Evolutionary conservation across 495 filamentous ascomycete genomes (phyloP), one percentile per base, ranked within the genome.

Genomic region (Venustampulla echinocandica): DNA sequence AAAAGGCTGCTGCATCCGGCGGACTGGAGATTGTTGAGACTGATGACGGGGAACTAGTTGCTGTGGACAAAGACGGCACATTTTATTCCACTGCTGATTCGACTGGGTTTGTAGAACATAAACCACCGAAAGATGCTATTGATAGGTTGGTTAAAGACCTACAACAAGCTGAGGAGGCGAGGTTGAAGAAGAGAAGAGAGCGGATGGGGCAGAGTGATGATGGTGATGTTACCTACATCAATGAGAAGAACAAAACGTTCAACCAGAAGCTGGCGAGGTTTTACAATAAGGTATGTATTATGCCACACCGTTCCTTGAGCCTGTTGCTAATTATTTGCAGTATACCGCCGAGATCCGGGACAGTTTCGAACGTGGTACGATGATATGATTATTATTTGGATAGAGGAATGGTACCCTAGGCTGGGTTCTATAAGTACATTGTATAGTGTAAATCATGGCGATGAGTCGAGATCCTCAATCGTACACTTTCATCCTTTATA

Each of bases 211-310:
- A 86, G 18, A 80, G 75, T 39, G 78, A 82, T 37, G 87, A 89
- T 25, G 78, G 76, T 20, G 92, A 98, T 62, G 86, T 97, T 49
- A 97, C 93, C 9, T 97, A 93, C 67, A 98, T 98, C 74, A 98
- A 98, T 65, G 88, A 95, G 65, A 96, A 97, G 83, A 94, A 94
- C 72, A 94, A 94, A 72, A 87, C 95, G 70, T 97, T 98, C 70
- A 98, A 98, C 76, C 83, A 92, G 69, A 97, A 97, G 68, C 66
- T 98, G 66, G 71, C 80, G 40, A 75, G 93, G 55, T 97, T 95
- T 64, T 98, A 98, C 65, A 90, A 97, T 69, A 95, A 95, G 76
- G 79, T 82, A 69, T 44, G 71, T 63, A 37, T 49, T 10, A 21
- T 17, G 2, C 7, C 0, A 9, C 6, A 35, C 25, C 18, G 18